A percentile compares a stretch with the other conserved stretches of the same genome.
These are phyloP conservation scores for Ciborinia camelliae DNA, from an alignment of 2,329 filamentous ascomycete species.

Conservation along the genomic window DNA sequence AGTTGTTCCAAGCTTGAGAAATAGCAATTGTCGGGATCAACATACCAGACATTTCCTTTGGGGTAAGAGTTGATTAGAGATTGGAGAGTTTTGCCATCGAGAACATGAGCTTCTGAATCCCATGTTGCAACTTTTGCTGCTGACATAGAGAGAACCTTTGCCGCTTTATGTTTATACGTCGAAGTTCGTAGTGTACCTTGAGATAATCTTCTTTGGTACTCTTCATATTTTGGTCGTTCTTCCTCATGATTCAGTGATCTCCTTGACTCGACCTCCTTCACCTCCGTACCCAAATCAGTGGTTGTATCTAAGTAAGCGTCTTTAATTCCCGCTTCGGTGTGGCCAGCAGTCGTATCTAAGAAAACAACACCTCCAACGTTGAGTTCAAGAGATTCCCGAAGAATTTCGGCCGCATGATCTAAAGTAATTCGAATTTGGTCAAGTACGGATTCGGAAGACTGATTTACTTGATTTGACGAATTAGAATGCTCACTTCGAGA, in stretches of 20 bases:
- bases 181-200: constrained; percentile 23
- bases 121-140: constrained; percentile 25
- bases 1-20: constrained; percentile 35
- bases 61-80: constrained; percentile 32
- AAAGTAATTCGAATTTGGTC: constrained; percentile 33
- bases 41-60: constrained; percentile 35
- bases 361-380: constrained; percentile 34
- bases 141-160: constrained; percentile 33
- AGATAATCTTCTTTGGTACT: constrained; percentile 20
- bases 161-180: constrained; percentile 26
- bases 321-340: constrained; percentile 22
- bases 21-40: constrained; percentile 28
- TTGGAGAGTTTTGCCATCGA: constrained; percentile 32
- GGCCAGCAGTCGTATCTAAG: constrained; percentile 31
- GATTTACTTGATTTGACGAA: neutral
- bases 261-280: constrained; percentile 18
- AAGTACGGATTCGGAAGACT: constrained; percentile 24
- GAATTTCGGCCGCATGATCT: constrained; percentile 33
- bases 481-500: neutral
- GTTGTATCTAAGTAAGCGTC: constrained; percentile 21
- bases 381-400: constrained; percentile 34
- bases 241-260: neutral
- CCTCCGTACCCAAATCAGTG: constrained; percentile 22
- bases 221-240: neutral
- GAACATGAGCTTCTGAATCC: constrained; percentile 24